Evolutionary conservation across 345 rosid genomes (phyloP), one percentile per base, ranked within the genome.

Genomic region (Eucalyptus decipiens): DNA sequence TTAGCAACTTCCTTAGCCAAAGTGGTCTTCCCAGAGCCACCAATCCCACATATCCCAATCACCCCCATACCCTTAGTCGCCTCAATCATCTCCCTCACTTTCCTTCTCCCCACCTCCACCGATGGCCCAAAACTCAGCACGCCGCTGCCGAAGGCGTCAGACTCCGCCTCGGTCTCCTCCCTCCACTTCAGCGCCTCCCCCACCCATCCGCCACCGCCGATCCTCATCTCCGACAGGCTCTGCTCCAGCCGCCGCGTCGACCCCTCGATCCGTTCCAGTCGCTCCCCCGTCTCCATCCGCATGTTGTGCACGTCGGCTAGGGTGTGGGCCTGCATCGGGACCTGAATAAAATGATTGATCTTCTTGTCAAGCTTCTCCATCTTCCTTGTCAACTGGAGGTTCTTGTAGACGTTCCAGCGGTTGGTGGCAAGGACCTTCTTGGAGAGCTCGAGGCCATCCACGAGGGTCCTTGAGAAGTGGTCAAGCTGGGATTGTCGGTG

Each of bases 1-100:
- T 90, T 93, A 86, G 94, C 91, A 89, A 95, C 81, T 90, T 97
- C 97, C 89, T 85, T 89, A 45, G 97, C 99, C 91, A 97, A 91
- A 87, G 99, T 97, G 12, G 99, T 97, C 87, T 97, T 97, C 2
- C 99, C 99, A 1, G 96, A 96, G 34, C 99, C 99, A 3, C 98
- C 99, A 89, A 96, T 97, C 9, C 99, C 99, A 89, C 88, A 86
- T 62, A 97, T 96, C 86, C 97, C 99, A 72, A 95, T 80, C 86
- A 96, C 86, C 47, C 88, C 89, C 32, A 89, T 86, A 86, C 88
- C 89, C 2, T 95, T 93, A 32, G 43, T 42, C 43, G 43, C 43
- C 43, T 42, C 91, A 34, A 97, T n/a, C 98, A 95, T 94, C 92
- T 95, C 96, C 92, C 96, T 94, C 85, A 97, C 99, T 86, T 92